A percentile compares a stretch with the other conserved stretches of the same genome.
phyloP scores from a whole-genome alignment of 1,139 yeast species.

The Zygoascus meyerae region DNA sequence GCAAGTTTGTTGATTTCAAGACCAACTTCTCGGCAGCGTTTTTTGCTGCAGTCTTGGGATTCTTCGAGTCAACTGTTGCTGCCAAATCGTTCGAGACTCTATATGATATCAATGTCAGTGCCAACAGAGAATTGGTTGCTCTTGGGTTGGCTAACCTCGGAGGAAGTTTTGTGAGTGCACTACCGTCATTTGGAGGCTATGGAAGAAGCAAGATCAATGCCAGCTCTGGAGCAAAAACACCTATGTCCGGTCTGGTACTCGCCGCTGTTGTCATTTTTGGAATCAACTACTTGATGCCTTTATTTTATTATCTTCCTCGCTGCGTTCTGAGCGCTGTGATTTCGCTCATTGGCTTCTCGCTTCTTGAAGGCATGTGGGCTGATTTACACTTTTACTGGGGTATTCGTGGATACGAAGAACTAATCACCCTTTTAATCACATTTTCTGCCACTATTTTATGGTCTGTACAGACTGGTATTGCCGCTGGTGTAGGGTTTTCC shows the following conservation, averaged over 20 bases:
- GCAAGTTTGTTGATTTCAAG: conserved; percentile 33
- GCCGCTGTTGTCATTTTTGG: conserved; percentile 66
- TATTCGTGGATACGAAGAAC: conserved; percentile 71
- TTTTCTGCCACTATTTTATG: conserved; percentile 67
- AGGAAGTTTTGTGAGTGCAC: conserved; percentile 65
- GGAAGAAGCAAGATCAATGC: conserved; percentile 90
- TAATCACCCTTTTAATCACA: conserved; percentile 68
- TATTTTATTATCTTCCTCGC: conserved; percentile 68
- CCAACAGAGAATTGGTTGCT: conserved; percentile 62
- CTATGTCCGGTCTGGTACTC: conserved; percentile 76
- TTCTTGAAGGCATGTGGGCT: conserved; percentile 81
- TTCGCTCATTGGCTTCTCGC: conserved; percentile 68
- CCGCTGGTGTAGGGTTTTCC: conserved; percentile 77
- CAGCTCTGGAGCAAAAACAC: conserved; percentile 78
- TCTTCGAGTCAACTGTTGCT: conserved; percentile 92
- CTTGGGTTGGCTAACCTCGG: conserved; percentile 70
- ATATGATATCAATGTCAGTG: conserved; percentile 32
- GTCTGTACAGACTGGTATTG: conserved; percentile 86
- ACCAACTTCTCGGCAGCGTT: conserved; percentile 42
- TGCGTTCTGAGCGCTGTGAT: conserved; percentile 81
- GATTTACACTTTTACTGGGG: conserved; percentile 71
- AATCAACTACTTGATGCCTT: conserved; percentile 54
- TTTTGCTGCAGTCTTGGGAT: conserved; percentile 80
- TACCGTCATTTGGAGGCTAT: conserved; percentile 95
- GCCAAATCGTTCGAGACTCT: conserved; percentile 48